phyloP scores from a whole-genome alignment of 2,329 filamentous ascomycete genomes.

The Colletotrichum sp. region DNA sequence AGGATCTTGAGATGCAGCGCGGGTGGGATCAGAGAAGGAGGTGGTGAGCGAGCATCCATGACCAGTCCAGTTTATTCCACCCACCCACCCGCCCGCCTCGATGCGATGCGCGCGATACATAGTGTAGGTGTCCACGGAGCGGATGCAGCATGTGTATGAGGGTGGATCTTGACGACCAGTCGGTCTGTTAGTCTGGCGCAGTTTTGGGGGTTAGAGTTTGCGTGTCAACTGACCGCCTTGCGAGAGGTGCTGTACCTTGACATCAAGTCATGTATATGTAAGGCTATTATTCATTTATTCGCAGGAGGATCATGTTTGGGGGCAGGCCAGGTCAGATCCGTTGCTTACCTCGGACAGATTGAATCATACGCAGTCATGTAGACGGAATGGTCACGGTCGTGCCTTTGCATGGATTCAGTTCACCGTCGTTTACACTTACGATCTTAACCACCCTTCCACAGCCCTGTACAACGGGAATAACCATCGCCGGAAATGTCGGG shows the following conservation, averaged over 20 bases:
- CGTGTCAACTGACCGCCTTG: slow-evolving; percentile 19
- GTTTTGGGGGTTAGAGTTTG: slow-evolving; percentile 12
- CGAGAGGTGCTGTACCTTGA: not conserved
- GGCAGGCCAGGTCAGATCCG: not conserved
- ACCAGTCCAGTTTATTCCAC: slow-evolving; percentile 1
- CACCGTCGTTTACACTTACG: not conserved
- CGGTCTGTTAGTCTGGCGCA: slow-evolving; percentile 1
- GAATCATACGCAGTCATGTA: not conserved
- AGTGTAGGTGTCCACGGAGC: not conserved
- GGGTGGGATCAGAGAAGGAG: slow-evolving; percentile 11
- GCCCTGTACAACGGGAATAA: not conserved
- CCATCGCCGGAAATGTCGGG: not conserved
- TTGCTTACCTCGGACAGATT: not conserved
- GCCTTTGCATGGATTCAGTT: not conserved
- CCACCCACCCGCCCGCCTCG: not conserved
- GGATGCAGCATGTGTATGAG: not conserved
- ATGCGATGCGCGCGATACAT: slow-evolving; percentile 18
- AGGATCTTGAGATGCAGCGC: slow-evolving; percentile 22
- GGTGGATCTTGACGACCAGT: slow-evolving; percentile 9
- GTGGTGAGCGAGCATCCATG: slow-evolving; percentile 12
- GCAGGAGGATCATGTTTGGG: not conserved
- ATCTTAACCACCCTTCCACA: not conserved
- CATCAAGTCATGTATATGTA: not conserved
- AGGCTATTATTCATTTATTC: slow-evolving; percentile 1
- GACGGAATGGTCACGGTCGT: not conserved